Evolutionary conservation across 495 filamentous ascomycete species (phyloP), one percentile per base, ranked within the genome.

Genomic region (Ascobolus immersus): DNA sequence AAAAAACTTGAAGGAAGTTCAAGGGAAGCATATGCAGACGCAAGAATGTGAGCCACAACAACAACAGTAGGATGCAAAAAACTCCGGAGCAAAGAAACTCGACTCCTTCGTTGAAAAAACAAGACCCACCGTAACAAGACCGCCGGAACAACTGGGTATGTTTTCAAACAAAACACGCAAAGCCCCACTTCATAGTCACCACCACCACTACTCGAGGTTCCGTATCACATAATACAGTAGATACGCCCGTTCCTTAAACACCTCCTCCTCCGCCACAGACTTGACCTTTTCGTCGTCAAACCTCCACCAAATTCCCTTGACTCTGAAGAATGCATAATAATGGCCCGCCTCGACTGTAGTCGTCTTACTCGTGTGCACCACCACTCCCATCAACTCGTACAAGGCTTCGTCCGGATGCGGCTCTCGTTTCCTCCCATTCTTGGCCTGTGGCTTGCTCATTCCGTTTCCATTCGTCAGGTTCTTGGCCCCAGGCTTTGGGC

Each of bases 201-300:
- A n/a, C n/a, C n/a, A n/a, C n/a, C n/a, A n/a, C n/a, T n/a, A n/a
- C n/a, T n/a, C n/a, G n/a, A 50, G 34, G 22, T 38, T 50, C 31
- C 70, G 61, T 26, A 78, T 66, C 30, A 73, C 71, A 43, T 93
- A 93, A 51, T 91, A 84, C 24, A 93, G 53, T 25, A 93, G 55
- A 51, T 90, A 93, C 8, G 82, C 80, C 44, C 82, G 62, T 25
- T 73, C 74, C 17, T 60, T 64, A 17, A 93, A 61, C 5, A 91
- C 82, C 33, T 91, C 72, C 5, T 68, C 64, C 43, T 80, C 76
- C 12, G 59, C 61, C 14, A 74, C 79, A 32, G 77, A 42, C 30
- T 77, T 78, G 28, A 93, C 81, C 47, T 74, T 74, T 47, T 78
- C 78, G 51, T 93, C 82, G 42, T 93, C 80, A 57, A 91, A 90